phyloP scores from a whole-genome alignment of 129 eudicot species.

The Centrapalus pauciflorus region DNA sequence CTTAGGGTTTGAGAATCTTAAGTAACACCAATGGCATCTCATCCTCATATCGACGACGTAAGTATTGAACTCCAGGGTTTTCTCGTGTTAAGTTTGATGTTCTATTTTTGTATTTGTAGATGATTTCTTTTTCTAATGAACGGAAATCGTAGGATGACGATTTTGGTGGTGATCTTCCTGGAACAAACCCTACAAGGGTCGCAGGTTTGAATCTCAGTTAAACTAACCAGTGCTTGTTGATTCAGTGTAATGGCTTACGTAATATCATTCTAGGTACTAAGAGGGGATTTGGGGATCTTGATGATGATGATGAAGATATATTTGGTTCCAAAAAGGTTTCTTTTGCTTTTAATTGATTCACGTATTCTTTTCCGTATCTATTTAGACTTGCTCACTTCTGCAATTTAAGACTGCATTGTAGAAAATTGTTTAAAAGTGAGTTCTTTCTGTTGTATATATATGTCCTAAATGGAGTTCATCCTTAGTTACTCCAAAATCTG shows the following conservation, averaged over 20 bases:
- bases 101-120: not conserved
- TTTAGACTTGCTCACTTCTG: not conserved
- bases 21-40: slow-evolving; percentile 50
- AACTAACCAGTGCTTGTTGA: not conserved
- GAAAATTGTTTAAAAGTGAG: not conserved
- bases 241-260: not conserved
- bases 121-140: not conserved
- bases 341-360: not conserved
- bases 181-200: slow-evolving; percentile 35
- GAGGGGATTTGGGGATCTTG: slow-evolving; percentile 79
- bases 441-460: not conserved
- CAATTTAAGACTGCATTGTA: slow-evolving; percentile 1
- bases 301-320: slow-evolving; percentile 82
- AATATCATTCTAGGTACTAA: slow-evolving; percentile 48
- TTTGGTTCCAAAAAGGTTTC: slow-evolving; percentile 75
- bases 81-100: not conserved
- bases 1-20: slow-evolving; percentile 15
- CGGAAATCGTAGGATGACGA: slow-evolving; percentile 60
- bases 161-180: slow-evolving; percentile 88
- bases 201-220: slow-evolving; percentile 48
- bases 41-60: slow-evolving; percentile 60
- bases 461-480: not conserved
- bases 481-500: not conserved
- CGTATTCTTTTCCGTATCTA: not conserved
- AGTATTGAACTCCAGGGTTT: slow-evolving; percentile 14